Base-by-base conservation (phyloP, 768 basidiomycete species). In the Rhodotorula diobovata region DNA sequence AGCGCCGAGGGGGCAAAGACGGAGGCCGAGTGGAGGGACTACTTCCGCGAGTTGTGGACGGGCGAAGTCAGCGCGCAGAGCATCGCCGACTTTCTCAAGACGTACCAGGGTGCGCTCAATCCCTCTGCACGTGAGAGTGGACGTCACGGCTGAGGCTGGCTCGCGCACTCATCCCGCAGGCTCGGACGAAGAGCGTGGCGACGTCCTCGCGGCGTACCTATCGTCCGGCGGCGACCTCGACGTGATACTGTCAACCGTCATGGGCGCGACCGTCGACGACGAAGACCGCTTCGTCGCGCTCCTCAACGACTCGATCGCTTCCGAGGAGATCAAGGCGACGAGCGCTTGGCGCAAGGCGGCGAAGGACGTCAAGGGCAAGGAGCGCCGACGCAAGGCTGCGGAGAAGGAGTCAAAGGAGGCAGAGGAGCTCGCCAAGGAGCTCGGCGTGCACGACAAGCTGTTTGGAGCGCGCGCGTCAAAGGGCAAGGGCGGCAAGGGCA, bases 11-110 rank as follows among this genome's bases (percentile, higher is more conserved):
- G 89, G 51, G 73, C 77, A 0, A 87, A 83, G 34, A 85, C 85
- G 12, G 90, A 87, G 18, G 90, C 89, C 69, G 90, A 88, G 71
- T 99, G 96, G 96, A 91, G 93, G 77, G 86, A 90, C 12, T 99
- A 99, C 81, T 99, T 98, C 76, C 70, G 57, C 48, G 76, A 78
- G 48, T 63, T 77, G 39, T 78, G 75, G 74, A 25, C 64, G 21
- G 77, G 76, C 30, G 75, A 78, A 68, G 77, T 77, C 20, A 73
- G 58, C 39, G 69, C 63, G 14, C 43, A 70, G 70, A 89, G 87
- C 79, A 83, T 99, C 64, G 93, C 97, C 74, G 91, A 96, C 79
- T 87, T 95, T 86, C 95, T 91, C 85, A 87, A 87, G 76, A 88
- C 87, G 77, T 99, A 99, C 80, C 93, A 98, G 84, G 92, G 96